Evolutionary conservation across 352 stramenopile genomes (phyloP).

Genomic region (Aphanomyces cochlioides): DNA sequence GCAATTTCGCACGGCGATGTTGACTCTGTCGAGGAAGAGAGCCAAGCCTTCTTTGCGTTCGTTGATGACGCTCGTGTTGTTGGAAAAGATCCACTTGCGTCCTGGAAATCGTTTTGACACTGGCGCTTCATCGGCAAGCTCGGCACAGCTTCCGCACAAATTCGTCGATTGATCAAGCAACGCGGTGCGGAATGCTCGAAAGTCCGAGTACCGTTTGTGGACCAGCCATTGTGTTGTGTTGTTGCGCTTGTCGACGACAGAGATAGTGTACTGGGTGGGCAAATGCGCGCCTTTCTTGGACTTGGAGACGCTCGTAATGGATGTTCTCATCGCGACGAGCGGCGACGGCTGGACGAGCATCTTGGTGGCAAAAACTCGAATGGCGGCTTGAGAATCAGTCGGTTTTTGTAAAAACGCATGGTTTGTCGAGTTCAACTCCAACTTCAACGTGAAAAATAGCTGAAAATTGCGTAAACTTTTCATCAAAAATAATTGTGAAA

Average conservation of each 20-base stretch:
- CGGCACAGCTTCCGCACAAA: conserved; percentile 69
- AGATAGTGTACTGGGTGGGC: conserved; percentile 80
- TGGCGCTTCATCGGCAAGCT: conserved; percentile 75
- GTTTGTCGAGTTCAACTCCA: conserved; percentile 11
- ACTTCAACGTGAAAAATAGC: conserved; percentile 6
- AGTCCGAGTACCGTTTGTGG: conserved; percentile 82
- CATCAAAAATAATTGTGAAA: neutral
- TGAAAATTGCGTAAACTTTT: conserved; percentile 8
- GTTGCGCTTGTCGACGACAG: conserved; percentile 76
- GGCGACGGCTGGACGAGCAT: neutral
- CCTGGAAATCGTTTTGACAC: conserved; percentile 74
- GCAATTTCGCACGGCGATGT: conserved; percentile 73
- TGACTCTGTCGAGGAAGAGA: conserved; percentile 68
- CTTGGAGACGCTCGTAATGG: conserved; percentile 74
- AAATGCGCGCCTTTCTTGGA: conserved; percentile 55
- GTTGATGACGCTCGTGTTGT: conserved; percentile 69
- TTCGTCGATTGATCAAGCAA: conserved; percentile 44
- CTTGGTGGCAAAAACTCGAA: neutral
- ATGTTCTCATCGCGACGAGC: conserved; percentile 48
- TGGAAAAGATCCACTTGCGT: conserved; percentile 68
- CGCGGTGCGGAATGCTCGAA: conserved; percentile 66
- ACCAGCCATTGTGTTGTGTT: conserved; percentile 72
- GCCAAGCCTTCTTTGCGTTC: conserved; percentile 68
- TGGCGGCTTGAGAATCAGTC: neutral
- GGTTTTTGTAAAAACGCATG: neutral